Evolutionary conservation across 164 flowering plant genomes (phyloP).

Genomic region (Hamamelis virginiana): DNA sequence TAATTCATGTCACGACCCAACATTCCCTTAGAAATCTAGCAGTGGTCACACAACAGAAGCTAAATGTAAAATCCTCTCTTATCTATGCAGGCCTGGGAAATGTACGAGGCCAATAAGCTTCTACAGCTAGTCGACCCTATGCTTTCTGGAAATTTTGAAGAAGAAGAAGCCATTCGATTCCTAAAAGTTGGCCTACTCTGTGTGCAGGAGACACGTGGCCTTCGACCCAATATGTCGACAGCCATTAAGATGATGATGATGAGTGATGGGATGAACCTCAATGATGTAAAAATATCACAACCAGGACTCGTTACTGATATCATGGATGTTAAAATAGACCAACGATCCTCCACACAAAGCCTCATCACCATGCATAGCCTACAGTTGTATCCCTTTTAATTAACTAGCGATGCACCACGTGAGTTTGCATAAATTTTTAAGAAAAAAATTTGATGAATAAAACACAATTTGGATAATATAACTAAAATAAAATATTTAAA

Average conservation of each 20-base stretch:
- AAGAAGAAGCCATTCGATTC: slow-evolving; percentile 49
- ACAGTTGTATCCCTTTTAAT: too few species aligned
- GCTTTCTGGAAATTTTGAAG: slow-evolving; percentile 32
- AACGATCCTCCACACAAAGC: slow-evolving; percentile 17
- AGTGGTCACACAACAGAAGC: too few species aligned
- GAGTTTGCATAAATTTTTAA: too few species aligned
- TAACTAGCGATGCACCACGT: too few species aligned
- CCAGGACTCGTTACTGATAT: slow-evolving; percentile 52
- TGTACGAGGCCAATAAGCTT: slow-evolving; percentile 33
- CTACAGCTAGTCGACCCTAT: slow-evolving; percentile 42
- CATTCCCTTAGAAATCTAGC: too few species aligned
- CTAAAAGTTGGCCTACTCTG: slow-evolving; percentile 63
- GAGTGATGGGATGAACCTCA: slow-evolving; percentile 22
- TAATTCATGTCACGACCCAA: too few species aligned
- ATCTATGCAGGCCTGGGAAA: slow-evolving; percentile 63
- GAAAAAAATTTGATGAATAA: too few species aligned
- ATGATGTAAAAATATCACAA: slow-evolving; percentile 28
- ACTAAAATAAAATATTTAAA: too few species aligned
- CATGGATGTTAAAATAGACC: slow-evolving; percentile 43
- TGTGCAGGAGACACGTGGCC: slow-evolving; percentile 49
- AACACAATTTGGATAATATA: too few species aligned
- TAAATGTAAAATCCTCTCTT: too few species aligned
- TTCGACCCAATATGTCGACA: slow-evolving; percentile 54
- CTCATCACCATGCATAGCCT: too few species aligned
- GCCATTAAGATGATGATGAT: slow-evolving; percentile 61